Evolutionary conservation across 2,329 filamentous ascomycete genomes (phyloP).

Genomic region (Byssoonygena ceratinophila): DNA sequence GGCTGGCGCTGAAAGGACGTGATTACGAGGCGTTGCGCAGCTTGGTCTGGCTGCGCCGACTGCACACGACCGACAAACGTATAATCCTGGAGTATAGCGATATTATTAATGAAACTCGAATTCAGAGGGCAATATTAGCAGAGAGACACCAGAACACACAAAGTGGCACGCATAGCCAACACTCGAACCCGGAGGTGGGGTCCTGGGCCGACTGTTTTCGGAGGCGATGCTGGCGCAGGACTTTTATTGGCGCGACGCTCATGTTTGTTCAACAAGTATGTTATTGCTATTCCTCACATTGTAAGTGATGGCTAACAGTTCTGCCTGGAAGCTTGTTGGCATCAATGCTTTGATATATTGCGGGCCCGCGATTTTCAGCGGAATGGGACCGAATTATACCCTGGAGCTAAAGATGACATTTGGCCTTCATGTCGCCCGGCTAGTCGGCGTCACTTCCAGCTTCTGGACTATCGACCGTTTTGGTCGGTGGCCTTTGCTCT

Average conservation of each 20-base stretch:
- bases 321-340: conserved; percentile 38
- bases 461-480: conserved; percentile 41
- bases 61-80: conserved; percentile 54
- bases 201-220: not conserved
- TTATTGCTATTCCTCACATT: conserved; percentile 25
- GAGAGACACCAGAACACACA: not conserved
- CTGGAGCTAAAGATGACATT: conserved; percentile 46
- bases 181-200: not conserved
- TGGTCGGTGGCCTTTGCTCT: conserved; percentile 32
- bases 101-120: not conserved
- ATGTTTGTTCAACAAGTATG: not conserved
- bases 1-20: conserved; percentile 58
- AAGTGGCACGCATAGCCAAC: too few relatives aligned
- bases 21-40: conserved; percentile 56
- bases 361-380: conserved; percentile 49
- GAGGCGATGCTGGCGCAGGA: not conserved
- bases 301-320: conserved; percentile 16
- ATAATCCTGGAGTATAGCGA: conserved; percentile 58
- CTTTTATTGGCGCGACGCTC: not conserved
- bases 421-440: conserved; percentile 43
- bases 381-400: conserved; percentile 33
- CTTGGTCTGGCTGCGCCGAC: conserved; percentile 53
- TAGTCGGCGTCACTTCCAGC: conserved; percentile 39
- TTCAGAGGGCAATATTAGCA: not conserved
- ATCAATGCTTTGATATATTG: conserved; percentile 52